Base-by-base conservation (phyloP, 2,329 filamentous ascomycete genomes). In the Byssoonygena ceratinophila region DNA sequence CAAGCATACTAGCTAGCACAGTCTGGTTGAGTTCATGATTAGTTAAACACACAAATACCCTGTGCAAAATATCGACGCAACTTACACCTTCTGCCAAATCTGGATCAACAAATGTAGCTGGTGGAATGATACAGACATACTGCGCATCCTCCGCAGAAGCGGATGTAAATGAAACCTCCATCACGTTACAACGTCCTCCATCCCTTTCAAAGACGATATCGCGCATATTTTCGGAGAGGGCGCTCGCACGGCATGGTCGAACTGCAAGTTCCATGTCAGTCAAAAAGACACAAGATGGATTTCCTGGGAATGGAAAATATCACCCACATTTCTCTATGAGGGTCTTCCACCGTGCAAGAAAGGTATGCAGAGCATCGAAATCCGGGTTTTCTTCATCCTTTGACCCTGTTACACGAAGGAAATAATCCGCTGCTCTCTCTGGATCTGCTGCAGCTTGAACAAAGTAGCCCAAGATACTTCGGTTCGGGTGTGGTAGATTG, bases 401-500 rank as follows among this genome's bases (percentile, higher is more conserved):
- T 4, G 27, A 29, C 27, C 54, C 49, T 27, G 41, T 54, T 22
- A 16, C 43, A 16, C 34, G 45, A 36, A 59, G 52, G 36, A 59
- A 54, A 39, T 57, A 57, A 11, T 16, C 18, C 5, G 52, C 57
- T 48, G 58, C 57, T 49, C 53, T 46, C 36, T 58, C 12, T 1
- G 57, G 54, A n/a, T 55, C 54, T 9, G n/a, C 23, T 3, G 58
- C 54, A 36, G 56, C 49, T 2, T 54, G n/a, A 23, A 59, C 45
- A 36, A 55, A 59, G n/a, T 18, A 18, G 16, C 40, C 56, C 3
- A 60, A 50, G 25, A 59, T 57, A 34, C 57, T 40, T 29, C 56
- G 53, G 51, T 58, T 56, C 12, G 59, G 57, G 39, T 60, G 59
- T 20, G 54, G 52, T 9, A 60, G 14, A 3, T 46, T 31, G 18